A percentile compares a stretch with the other conserved stretches of the same genome.
Evolutionary conservation across 768 basidiomycete species (phyloP).

Genomic region (Dendrothele bispora): DNA sequence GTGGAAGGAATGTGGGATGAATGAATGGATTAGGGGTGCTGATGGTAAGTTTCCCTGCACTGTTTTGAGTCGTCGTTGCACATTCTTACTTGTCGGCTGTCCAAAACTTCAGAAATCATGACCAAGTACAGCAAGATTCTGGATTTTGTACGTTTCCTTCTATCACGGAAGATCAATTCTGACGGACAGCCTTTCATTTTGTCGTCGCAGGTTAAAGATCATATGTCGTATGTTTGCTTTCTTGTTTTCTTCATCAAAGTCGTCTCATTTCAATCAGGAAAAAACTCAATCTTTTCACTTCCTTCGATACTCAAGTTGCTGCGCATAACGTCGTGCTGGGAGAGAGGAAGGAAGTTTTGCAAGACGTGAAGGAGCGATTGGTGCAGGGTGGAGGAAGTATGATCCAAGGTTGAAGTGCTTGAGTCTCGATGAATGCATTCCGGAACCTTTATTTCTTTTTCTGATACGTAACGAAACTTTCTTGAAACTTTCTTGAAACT

Average conservation of each 20-base stretch:
- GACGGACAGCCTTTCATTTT: neutral
- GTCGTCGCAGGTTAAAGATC: slow-evolving; percentile 41
- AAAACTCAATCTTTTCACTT: slow-evolving; percentile 48
- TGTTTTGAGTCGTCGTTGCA: neutral
- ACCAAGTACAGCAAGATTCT: slow-evolving; percentile 42
- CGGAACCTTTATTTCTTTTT: no score
- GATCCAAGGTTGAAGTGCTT: no score
- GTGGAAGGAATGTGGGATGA: slow-evolving; percentile 50
- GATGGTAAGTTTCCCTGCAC: slow-evolving; percentile 39
- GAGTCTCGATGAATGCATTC: no score
- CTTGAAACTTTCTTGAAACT: no score
- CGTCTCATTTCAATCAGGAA: slow-evolving; percentile 25
- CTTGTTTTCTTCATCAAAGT: neutral
- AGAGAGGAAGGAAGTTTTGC: slow-evolving; percentile 40
- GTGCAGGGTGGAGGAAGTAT: no score
- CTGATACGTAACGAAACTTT: no score
- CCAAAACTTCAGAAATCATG: slow-evolving; percentile 52
- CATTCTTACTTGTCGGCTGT: neutral
- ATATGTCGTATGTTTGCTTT: slow-evolving; percentile 42
- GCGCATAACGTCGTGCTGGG: slow-evolving; percentile 38
- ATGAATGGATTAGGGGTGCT: slow-evolving; percentile 57
- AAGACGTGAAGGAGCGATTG: slow-evolving; percentile 33
- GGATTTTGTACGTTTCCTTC: slow-evolving; percentile 44
- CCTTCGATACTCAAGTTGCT: slow-evolving; percentile 40
- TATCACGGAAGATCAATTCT: no score